These are phyloP conservation scores for Scheffersomyces ergatensis DNA, from an alignment of 805 yeast species.

Conservation along the genomic window DNA sequence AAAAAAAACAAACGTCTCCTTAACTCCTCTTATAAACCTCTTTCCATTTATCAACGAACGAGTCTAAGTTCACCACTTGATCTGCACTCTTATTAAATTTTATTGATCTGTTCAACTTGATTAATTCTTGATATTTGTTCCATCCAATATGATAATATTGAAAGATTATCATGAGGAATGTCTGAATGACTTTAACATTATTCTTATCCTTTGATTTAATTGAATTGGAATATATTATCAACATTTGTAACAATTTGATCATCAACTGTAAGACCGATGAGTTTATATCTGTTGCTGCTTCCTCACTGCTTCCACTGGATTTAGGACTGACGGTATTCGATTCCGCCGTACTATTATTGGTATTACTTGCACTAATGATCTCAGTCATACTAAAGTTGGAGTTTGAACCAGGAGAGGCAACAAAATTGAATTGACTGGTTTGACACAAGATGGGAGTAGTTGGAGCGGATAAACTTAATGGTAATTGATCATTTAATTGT, in stretches of 20 bases:
- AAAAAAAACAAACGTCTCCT: too few species aligned
- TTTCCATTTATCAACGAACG: constrained; percentile 39
- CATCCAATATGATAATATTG: constrained; percentile 42
- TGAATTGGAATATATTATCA: constrained; percentile 34
- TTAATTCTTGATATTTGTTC: constrained; percentile 33
- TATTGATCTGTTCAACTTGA: constrained; percentile 32
- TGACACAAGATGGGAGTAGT: constrained; percentile 32
- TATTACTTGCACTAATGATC: neutral
- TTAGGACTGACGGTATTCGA: neutral
- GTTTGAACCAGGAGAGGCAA: constrained; percentile 1
- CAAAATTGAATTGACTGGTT: constrained; percentile 1
- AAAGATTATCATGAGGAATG: constrained; percentile 30
- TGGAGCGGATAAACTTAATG: constrained; percentile 44
- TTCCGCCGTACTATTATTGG: neutral
- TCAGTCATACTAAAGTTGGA: constrained; percentile 1
- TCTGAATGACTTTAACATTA: constrained; percentile 26
- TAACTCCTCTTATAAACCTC: constrained; percentile 22
- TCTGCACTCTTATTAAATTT: constrained; percentile 35
- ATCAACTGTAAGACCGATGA: constrained; percentile 26
- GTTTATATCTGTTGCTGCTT: neutral
- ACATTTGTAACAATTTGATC: constrained; percentile 30
- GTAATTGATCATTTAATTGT: constrained; percentile 41
- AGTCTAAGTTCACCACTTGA: constrained; percentile 29
- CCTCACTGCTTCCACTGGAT: neutral
- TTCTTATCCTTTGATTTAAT: constrained; percentile 27